These are phyloP conservation scores for Liriodendron chinense DNA, from an alignment of 164 flowering plant species.

Conservation along the genomic window DNA sequence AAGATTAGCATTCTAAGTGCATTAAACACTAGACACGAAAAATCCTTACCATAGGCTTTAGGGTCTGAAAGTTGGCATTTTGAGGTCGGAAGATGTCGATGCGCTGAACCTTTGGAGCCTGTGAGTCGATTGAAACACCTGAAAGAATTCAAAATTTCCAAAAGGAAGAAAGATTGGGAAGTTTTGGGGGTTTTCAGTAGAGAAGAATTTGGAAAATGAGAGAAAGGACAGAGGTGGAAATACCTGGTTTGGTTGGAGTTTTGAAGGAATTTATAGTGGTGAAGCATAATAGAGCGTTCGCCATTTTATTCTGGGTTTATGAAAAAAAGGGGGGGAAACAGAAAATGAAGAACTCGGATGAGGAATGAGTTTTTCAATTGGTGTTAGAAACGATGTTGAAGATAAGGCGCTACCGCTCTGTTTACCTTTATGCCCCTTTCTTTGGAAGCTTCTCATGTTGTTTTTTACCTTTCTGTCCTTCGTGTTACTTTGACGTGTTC, in stretches of 20 bases:
- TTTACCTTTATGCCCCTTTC: not conserved
- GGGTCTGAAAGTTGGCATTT: constrained; percentile 28
- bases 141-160: not conserved
- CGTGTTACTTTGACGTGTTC: too few relatives aligned
- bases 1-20: not conserved
- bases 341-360: too few relatives aligned
- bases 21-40: not conserved
- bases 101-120: constrained; percentile 28
- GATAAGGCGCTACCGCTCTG: constrained; percentile 23
- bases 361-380: not conserved
- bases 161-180: not conserved
- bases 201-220: not conserved
- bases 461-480: too few relatives aligned
- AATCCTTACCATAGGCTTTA: constrained; percentile 41
- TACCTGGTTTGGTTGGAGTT: constrained; percentile 43
- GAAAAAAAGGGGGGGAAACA: not conserved
- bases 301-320: constrained; percentile 28
- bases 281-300: constrained; percentile 42
- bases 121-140: constrained; percentile 36
- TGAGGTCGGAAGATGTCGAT: constrained; percentile 15
- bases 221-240: constrained; percentile 10
- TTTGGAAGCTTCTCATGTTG: not conserved
- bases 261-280: constrained; percentile 33
- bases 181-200: not conserved
- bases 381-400: constrained; percentile 8